Conservation (phyloP, 139 green algal genomes). For the Raphidocelis subcapitata region DNA sequence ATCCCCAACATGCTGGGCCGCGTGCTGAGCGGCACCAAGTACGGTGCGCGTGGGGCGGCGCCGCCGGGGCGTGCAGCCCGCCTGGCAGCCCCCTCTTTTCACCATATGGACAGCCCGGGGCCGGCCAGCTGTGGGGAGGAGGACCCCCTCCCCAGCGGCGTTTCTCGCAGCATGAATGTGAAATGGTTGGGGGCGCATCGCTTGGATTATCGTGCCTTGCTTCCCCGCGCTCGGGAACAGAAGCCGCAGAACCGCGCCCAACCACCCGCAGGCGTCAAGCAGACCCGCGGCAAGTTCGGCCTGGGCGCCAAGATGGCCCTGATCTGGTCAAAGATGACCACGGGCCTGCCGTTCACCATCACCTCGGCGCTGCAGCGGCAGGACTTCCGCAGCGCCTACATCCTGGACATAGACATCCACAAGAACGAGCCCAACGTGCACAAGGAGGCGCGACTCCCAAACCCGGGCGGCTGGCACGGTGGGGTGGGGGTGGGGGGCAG, state of each 20-base stretch:
- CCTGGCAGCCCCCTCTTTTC: no score
- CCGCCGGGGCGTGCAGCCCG: no score
- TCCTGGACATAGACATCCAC: slow-evolving; percentile 97
- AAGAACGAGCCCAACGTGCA: slow-evolving; percentile 93
- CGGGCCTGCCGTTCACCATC: slow-evolving; percentile 91
- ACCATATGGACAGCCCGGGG: no score
- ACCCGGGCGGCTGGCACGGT: slow-evolving; percentile 74
- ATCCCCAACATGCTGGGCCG: slow-evolving; percentile 95
- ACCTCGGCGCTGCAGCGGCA: slow-evolving; percentile 47
- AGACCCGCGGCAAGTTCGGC: slow-evolving; percentile 96
- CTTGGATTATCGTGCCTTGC: no score
- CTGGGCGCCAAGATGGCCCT: slow-evolving; percentile 98
- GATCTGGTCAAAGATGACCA: slow-evolving; percentile 97
- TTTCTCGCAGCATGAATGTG: no score
- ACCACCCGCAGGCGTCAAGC: slow-evolving; percentile 11
- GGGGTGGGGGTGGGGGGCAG: no score
- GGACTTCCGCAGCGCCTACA: slow-evolving; percentile 70
- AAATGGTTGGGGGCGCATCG: no score
- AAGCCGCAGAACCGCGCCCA: no score
- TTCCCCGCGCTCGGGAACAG: no score
- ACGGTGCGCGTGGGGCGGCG: slow-evolving; percentile 50
- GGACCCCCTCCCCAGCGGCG: no score
- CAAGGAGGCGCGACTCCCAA: slow-evolving; percentile 61
- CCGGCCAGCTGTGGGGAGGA: no score
- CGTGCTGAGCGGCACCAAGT: slow-evolving; percentile 95